These are phyloP conservation scores for Oryza rufipogon DNA, from an alignment of 176 grass and related monocot species.

Conservation along the genomic window DNA sequence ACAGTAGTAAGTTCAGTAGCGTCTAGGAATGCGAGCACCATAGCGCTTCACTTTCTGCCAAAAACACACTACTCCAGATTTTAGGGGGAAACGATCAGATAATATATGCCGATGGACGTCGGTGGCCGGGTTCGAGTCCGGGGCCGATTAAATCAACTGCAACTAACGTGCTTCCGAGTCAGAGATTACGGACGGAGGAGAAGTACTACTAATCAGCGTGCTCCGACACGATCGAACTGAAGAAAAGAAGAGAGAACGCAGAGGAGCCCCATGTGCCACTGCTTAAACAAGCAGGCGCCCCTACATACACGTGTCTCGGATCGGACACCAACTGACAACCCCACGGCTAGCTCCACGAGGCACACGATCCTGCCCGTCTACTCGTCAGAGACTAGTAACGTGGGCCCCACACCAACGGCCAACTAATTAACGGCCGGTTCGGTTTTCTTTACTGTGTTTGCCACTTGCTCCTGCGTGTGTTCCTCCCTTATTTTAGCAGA, in stretches of 20 bases:
- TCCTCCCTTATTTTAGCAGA: background rate
- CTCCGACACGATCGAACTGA: background rate
- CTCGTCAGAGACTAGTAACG: background rate
- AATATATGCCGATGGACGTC: background rate
- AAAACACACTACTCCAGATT: background rate
- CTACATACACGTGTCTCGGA: conserved; percentile 21
- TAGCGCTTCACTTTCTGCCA: too few species aligned
- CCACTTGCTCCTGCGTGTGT: background rate
- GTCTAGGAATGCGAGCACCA: too few species aligned
- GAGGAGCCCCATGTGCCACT: background rate
- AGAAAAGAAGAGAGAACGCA: background rate
- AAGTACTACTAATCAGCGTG: background rate
- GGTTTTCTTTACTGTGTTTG: background rate
- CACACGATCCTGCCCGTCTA: background rate
- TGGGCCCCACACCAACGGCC: conserved; percentile 33
- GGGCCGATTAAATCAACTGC: background rate
- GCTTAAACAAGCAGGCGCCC: conserved; percentile 14
- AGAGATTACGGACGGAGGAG: background rate
- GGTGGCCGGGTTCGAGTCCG: background rate
- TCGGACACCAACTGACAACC: conserved; percentile 7
- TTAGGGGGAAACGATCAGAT: background rate
- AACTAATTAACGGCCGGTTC: background rate
- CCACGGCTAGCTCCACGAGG: conserved; percentile 6
- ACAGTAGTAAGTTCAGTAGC: too few species aligned
- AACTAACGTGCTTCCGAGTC: background rate